A percentile compares a stretch with the other conserved stretches of the same genome.
phyloP scores from a whole-genome alignment of 2,329 filamentous ascomycete genomes.

The Cucurbitaria berberidis region DNA sequence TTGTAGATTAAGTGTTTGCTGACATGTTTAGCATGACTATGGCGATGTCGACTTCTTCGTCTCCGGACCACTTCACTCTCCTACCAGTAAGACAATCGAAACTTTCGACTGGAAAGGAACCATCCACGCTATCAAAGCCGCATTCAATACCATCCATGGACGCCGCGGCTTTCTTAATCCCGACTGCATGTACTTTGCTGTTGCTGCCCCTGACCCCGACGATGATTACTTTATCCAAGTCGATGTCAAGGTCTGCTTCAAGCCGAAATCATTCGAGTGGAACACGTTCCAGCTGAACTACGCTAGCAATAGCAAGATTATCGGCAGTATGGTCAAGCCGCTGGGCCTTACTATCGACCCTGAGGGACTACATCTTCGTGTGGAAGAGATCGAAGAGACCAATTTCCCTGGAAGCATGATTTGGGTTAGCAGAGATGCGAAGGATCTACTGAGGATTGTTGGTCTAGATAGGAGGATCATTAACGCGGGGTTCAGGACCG shows the following conservation, averaged over 20 bases:
- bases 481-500: slow-evolving; percentile 19
- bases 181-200: slow-evolving; percentile 33
- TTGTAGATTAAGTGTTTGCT: not conserved
- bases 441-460: slow-evolving; percentile 23
- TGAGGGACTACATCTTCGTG: slow-evolving; percentile 30
- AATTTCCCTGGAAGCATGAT: slow-evolving; percentile 31
- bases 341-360: slow-evolving; percentile 32
- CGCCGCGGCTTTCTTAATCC: slow-evolving; percentile 18
- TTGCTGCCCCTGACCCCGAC: slow-evolving; percentile 11
- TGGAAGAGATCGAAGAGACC: slow-evolving; percentile 31
- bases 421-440: slow-evolving; percentile 26
- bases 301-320: slow-evolving; percentile 30
- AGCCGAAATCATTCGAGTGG: slow-evolving; percentile 28
- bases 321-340: slow-evolving; percentile 36
- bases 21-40: slow-evolving; percentile 9
- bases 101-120: slow-evolving; percentile 19
- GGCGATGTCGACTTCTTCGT: slow-evolving; percentile 38
- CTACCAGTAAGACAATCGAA: not conserved
- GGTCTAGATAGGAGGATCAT: slow-evolving; percentile 29
- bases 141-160: slow-evolving; percentile 24
- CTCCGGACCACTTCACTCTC: slow-evolving; percentile 13
- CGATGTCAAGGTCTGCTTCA: slow-evolving; percentile 34
- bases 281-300: slow-evolving; percentile 28
- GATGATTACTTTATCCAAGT: slow-evolving; percentile 29
- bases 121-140: slow-evolving; percentile 20